Evolutionary conservation across 805 yeast species (phyloP).

Genomic region (Ogataea trehaloabstinens): DNA sequence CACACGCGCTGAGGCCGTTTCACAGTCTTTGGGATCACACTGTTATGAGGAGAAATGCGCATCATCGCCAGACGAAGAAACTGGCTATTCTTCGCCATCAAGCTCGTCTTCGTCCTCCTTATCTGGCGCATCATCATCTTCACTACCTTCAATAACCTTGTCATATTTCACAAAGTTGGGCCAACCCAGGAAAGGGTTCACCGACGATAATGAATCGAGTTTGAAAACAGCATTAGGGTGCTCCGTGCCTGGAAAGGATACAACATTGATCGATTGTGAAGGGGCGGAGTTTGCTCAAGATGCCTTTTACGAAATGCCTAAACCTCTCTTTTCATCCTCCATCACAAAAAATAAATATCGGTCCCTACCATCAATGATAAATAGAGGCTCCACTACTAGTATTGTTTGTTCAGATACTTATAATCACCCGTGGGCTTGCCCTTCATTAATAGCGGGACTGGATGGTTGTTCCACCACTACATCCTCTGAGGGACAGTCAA

Average conservation of each 20-base stretch:
- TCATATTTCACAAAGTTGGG: slow-evolving; percentile 17
- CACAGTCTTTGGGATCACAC: background rate
- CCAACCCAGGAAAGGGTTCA: slow-evolving; percentile 5
- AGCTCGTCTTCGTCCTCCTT: slow-evolving; percentile 15
- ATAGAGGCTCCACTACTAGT: background rate
- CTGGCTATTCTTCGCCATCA: background rate
- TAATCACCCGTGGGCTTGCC: background rate
- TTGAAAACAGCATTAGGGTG: background rate
- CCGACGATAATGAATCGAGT: background rate
- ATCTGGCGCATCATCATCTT: slow-evolving; percentile 14
- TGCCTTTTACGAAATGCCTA: background rate
- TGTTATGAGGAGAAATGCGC: background rate
- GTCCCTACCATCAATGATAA: background rate
- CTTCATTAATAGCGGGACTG: background rate
- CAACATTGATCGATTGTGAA: background rate
- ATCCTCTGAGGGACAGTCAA: background rate
- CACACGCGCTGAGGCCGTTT: slow-evolving; percentile 3
- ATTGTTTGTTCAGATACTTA: background rate
- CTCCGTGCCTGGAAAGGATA: background rate
- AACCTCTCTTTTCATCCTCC: background rate
- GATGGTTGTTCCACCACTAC: no score
- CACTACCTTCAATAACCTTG: slow-evolving; percentile 17
- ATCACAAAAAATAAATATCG: background rate
- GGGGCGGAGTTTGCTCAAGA: background rate
- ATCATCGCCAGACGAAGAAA: background rate